A percentile compares a stretch with the other conserved stretches of the same genome.
phyloP scores from a whole-genome alignment of 306 rosid genomes.

The Alnus rubra region DNA sequence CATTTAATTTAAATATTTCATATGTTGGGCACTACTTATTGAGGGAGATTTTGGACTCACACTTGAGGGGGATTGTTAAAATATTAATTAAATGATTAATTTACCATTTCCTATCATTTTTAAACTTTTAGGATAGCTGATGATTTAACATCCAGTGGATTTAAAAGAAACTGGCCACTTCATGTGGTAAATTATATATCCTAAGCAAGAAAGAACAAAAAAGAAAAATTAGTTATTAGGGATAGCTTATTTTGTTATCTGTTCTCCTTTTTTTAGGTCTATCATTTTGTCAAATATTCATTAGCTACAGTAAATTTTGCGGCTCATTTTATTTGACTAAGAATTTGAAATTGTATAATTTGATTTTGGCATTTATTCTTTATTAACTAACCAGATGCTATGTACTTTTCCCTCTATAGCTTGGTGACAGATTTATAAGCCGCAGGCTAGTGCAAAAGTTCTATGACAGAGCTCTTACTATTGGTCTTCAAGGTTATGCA shows the following conservation, averaged over 20 bases:
- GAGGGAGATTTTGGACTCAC: no score
- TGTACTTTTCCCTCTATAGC: constrained; percentile 45
- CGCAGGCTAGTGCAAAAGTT: constrained; percentile 80
- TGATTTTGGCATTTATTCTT: constrained; percentile 22
- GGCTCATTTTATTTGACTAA: constrained; percentile 11
- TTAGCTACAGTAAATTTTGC: constrained; percentile 3
- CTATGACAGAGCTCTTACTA: constrained; percentile 83
- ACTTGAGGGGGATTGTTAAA: no score
- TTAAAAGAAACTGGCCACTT: background rate
- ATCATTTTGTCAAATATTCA: background rate
- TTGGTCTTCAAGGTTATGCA: constrained; percentile 91
- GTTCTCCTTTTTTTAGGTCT: background rate
- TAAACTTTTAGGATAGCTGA: no score
- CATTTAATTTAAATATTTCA: no score
- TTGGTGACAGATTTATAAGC: constrained; percentile 86
- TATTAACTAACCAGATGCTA: constrained; percentile 20
- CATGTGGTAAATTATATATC: background rate
- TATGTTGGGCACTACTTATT: no score
- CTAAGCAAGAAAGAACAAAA: background rate
- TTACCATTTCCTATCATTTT: no score
- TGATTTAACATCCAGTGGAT: background rate
- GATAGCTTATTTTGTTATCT: background rate
- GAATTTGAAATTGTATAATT: constrained; percentile 10
- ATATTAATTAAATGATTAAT: no score
- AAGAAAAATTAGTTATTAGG: background rate